Base-by-base conservation (phyloP, 2,329 filamentous ascomycete genomes). In the Teratosphaeria pseudoeucalypti region DNA sequence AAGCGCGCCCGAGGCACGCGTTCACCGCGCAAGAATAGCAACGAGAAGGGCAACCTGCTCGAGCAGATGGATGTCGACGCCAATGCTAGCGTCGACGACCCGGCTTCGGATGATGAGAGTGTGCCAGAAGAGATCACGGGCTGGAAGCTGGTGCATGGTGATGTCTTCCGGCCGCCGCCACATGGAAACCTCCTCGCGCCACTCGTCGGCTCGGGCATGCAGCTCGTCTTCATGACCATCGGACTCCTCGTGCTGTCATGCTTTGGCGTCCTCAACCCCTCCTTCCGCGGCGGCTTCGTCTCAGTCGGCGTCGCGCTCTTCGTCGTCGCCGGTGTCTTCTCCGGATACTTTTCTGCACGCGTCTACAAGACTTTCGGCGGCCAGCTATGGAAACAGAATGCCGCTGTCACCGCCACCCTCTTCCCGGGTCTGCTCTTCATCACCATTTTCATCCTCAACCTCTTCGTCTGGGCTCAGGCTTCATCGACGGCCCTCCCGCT, bases 381-480 rank as follows among this genome's bases (percentile, higher is more conserved):
- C 23, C 78, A 82, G 55, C 82, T 86, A 64, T 91, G 88, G 82
- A 80, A 82, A 53, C 85, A 85, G 71, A 95, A 95, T 69, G 87
- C 87, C 2, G 69, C 92, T 32, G 69, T 78, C 34, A 95, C 90
- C 3, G 89, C 88, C 0, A 77, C 86, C 10, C 79, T 95, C 2
- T 89, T 95, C 70, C 90, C 90, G 0, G 90, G 90, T 1, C 79
- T 94, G 6, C 76, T 89, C 0, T 95, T 95, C 70, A 78, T 81
- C 9, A 79, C 88, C 34, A 77, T 92, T 39, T 90, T 95, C 74
- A 81, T 92, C 56, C 80, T 95, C 61, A 95, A 95, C 72, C 79
- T 95, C 10, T 95, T 95, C 70, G 89, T 94, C 60, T 95, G 90
- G 90, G 86, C 89, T 0, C 89, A 95, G 74, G 89, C 90, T 0